Evolutionary conservation across 805 yeast species (phyloP).

Genomic region (Hanseniaspora pseudoguilliermondii): DNA sequence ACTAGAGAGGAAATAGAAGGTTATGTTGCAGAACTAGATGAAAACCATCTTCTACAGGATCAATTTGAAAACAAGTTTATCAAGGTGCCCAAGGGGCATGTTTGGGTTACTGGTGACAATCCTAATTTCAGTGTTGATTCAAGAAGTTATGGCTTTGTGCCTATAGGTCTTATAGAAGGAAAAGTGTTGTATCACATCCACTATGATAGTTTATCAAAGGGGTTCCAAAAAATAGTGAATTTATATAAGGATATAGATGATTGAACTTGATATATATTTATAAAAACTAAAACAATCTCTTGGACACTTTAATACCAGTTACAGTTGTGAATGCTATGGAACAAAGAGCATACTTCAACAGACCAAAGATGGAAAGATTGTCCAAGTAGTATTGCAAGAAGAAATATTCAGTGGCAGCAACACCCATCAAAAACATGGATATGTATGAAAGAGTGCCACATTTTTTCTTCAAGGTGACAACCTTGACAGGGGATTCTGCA

Average conservation of each 20-base stretch:
- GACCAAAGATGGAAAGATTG: constrained; percentile 25
- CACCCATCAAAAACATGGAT: constrained; percentile 20
- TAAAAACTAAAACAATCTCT: constrained; percentile 27
- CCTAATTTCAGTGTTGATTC: constrained; percentile 78
- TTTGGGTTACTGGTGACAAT: constrained; percentile 96
- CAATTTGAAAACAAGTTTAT: constrained; percentile 37
- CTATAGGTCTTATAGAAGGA: constrained; percentile 79
- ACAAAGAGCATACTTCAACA: constrained; percentile 18
- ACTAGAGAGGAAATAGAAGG: neutral
- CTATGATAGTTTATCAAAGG: constrained; percentile 37
- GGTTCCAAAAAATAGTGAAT: constrained; percentile 21
- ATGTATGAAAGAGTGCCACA: constrained; percentile 20
- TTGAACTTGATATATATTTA: neutral
- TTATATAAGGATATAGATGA: neutral
- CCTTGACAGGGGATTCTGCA: constrained; percentile 17
- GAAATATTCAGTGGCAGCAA: constrained; percentile 23
- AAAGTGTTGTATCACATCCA: constrained; percentile 64
- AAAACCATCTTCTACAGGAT: constrained; percentile 15
- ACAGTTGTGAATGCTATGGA: constrained; percentile 43
- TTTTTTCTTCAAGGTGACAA: constrained; percentile 22
- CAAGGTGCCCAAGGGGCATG: constrained; percentile 82
- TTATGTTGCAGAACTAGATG: constrained; percentile 16
- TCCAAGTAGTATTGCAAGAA: constrained; percentile 25
- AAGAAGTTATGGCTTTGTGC: constrained; percentile 76
- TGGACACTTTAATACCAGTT: constrained; percentile 55